A percentile compares a stretch with the other conserved stretches of the same genome.
These are phyloP conservation scores for Perkinsus olseni DNA, from an alignment of 169 alveolate genomes.

Conservation along the genomic window DNA sequence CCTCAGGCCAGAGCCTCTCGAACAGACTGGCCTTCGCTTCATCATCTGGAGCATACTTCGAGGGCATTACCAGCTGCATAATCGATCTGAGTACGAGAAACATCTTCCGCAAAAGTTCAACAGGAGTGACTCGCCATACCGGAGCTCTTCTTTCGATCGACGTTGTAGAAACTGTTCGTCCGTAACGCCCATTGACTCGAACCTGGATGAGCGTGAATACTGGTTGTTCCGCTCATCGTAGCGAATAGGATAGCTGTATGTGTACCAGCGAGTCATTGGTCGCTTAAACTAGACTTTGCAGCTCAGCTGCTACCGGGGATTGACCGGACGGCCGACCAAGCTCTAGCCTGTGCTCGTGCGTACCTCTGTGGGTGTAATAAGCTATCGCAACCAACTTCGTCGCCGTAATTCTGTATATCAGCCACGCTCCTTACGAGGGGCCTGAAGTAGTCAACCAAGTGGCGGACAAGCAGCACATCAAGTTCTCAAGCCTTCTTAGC, in stretches of 20 bases:
- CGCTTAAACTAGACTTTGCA: neutral
- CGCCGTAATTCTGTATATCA: neutral
- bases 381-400: neutral
- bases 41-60: neutral
- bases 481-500: neutral
- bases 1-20: neutral
- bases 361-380: neutral
- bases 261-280: too few relatives aligned
- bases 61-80: neutral
- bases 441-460: neutral
- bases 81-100: neutral
- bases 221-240: neutral
- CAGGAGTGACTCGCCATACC: neutral
- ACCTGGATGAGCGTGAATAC: neutral
- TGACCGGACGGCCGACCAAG: too few relatives aligned
- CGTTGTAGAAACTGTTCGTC: neutral
- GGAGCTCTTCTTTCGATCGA: neutral
- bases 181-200: neutral
- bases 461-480: neutral
- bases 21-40: neutral
- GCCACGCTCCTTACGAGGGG: neutral
- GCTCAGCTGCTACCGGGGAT: too few relatives aligned
- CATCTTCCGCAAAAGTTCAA: neutral
- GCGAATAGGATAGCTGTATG: neutral
- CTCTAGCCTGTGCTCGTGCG: too few relatives aligned